Conservation (phyloP, 768 basidiomycete genomes). For the Hemileccinum rubropunctum region DNA sequence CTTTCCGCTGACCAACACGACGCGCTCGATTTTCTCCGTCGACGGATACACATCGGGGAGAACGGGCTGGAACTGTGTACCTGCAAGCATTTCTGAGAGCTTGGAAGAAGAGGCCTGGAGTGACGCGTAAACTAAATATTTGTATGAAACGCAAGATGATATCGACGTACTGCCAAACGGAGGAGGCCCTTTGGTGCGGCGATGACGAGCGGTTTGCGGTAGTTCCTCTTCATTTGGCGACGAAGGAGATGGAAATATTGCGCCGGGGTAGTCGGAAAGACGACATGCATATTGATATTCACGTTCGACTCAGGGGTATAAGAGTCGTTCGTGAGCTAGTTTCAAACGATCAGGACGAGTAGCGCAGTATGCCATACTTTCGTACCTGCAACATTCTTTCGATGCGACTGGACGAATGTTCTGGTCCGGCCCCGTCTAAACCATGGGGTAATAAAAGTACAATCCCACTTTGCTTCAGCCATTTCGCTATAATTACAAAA, state of each 20-base stretch:
- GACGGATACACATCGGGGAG: constrained; percentile 46
- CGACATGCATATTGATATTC: constrained; percentile 82
- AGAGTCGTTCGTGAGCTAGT: constrained; percentile 74
- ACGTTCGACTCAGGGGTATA: constrained; percentile 30
- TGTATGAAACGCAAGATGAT: background rate
- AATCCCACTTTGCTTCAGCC: constrained; percentile 88
- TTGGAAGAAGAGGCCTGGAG: constrained; percentile 69
- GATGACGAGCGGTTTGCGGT: constrained; percentile 82
- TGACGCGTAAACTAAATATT: background rate
- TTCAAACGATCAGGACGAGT: background rate
- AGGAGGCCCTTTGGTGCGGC: constrained; percentile 84
- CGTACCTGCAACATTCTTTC: constrained; percentile 87
- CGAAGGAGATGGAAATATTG: constrained; percentile 94
- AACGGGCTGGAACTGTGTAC: constrained; percentile 66
- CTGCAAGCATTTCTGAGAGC: constrained; percentile 56
- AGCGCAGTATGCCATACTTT: too few relatives aligned
- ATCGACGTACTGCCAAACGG: constrained; percentile 60
- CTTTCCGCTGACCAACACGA: constrained; percentile 81
- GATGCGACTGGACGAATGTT: constrained; percentile 86
- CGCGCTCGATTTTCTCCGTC: constrained; percentile 46
- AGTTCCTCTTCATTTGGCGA: constrained; percentile 81
- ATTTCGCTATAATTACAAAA: constrained; percentile 62
- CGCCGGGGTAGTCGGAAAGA: constrained; percentile 84
- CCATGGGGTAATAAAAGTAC: constrained; percentile 87
- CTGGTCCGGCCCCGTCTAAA: constrained; percentile 88